A percentile compares a stretch with the other conserved stretches of the same genome.
Evolutionary conservation across 257 asterid genomes (phyloP).

Genomic region (Primulina eburnea): DNA sequence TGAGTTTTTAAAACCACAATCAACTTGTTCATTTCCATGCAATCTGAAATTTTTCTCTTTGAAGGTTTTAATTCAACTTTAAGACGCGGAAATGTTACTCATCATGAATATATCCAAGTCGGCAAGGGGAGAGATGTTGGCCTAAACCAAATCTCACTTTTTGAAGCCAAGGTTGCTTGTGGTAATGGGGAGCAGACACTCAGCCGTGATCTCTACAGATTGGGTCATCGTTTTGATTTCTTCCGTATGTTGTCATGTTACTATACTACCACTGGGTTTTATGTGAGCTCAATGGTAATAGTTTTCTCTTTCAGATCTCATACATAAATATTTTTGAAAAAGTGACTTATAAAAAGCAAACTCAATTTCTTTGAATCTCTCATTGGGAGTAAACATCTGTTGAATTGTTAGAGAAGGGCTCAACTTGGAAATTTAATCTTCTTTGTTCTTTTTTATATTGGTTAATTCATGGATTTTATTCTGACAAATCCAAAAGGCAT

Average conservation of each 20-base stretch:
- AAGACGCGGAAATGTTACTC: constrained; percentile 88
- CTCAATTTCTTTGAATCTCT: not conserved
- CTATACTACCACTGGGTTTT: constrained; percentile 86
- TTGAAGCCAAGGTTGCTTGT: constrained; percentile 96
- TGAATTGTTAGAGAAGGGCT: constrained; percentile 12
- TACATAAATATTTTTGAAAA: not conserved
- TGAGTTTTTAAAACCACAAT: constrained; percentile 38
- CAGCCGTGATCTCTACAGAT: constrained; percentile 90
- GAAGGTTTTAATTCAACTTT: constrained; percentile 86
- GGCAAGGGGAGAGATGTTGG: constrained; percentile 99
- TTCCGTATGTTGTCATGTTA: constrained; percentile 90
- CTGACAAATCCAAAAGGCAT: not conserved
- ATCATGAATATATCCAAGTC: constrained; percentile 91
- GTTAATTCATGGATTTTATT: not conserved
- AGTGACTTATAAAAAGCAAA: not conserved
- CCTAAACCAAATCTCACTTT: constrained; percentile 89
- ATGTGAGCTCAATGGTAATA: constrained; percentile 88
- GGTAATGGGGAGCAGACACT: constrained; percentile 96
- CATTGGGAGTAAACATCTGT: constrained; percentile 6
- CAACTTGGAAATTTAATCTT: not conserved
- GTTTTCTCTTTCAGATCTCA: constrained; percentile 11
- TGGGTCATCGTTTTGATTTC: constrained; percentile 96
- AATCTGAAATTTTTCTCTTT: constrained; percentile 25
- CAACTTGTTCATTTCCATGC: not conserved
- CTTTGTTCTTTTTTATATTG: not conserved